Evolutionary conservation across 257 asterid species (phyloP), one percentile per base, ranked within the genome.

Genomic region (Fraxinus excelsior): DNA sequence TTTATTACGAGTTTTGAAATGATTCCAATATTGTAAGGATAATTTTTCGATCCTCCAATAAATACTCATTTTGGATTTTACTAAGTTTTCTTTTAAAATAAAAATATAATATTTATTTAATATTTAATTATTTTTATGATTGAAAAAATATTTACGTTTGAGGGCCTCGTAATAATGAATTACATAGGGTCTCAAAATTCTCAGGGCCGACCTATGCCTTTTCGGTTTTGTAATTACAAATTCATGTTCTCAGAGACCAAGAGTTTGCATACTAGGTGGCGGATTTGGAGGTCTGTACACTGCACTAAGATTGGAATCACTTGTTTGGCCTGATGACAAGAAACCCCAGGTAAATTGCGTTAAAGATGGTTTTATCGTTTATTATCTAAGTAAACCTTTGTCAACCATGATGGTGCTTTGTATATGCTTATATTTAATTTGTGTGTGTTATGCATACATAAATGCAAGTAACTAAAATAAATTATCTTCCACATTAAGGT

Each of bases 241-340:
- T 71, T 78, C 67, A 64, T 86, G 75, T 51, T 82, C 83, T 81
- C 92, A 95, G 99, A 89, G 93, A 76, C 98, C 99, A 74, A 88
- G 97, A 81, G 92, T 95, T 71, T 95, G 99, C 88, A 95, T 95
- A 72, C 84, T 95, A 70, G 98, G 99, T 80, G 99, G 98, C 81
- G 99, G 98, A 37, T 95, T 95, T 72, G 99, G 99, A 87, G 99
- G 99, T 62, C 89, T 95, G 60, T 95, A 91, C 89, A 95, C 99
- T 71, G 99, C 98, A 68, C 76, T 95, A 85, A 86, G 99, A 84
- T 82, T 95, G 80, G 97, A 91, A 79, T 90, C 98, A 66, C 99
- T 95, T 79, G 93, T 87, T 80, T 95, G 99, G 99, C 92, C 97
- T 14, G 93, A 90, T 83, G 97, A 90, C 80, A 95, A 90, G 86